Base-by-base conservation (phyloP, 202 grass and related monocot genomes). In the Saccharum hybrid region DNA sequence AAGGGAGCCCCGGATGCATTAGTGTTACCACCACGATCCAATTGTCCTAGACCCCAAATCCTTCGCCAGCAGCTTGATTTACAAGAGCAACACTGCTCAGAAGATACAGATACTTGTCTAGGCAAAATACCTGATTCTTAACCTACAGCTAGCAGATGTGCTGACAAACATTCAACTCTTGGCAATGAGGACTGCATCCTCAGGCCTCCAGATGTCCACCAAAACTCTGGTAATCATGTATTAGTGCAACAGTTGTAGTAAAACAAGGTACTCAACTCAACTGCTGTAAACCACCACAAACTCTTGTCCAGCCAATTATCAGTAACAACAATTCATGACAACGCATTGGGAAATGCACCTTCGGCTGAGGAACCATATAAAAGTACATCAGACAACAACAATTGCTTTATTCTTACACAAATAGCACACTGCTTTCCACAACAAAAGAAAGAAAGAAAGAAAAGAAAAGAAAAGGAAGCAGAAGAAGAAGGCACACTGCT, bases 391-490 rank as follows among this genome's bases (percentile, higher is more conserved):
- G 0, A 40, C 4, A 40, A 0, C 68, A 45, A 11, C 21, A 71
- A 71, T 23, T 71, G 39, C n/a, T 71, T 71, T 41, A 15, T 71
- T 30, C 12, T 16, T 30, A 46, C 68, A 71, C 68, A 48, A 71
- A 71, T 14, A 71, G 21, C 40, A 71, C 21, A 28, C 40, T 19
- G 31, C 31, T 45, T 6, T n/a, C 18, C 6, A 1, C 51, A 54
- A 19, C 51, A 54, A 54, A 54, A 54, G 51, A 54, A 54, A 2
- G 16, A 54, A 54, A 54, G 1, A 57, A 57, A n/a, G 52, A 57
- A 57, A 57, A 21, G 0, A 57, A 21, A 21, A 7, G 38, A 14
- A 8, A n/a, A 54, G 7, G 46, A n/a, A 57, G 52, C 52, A 3
- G 18, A 57, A 21, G 52, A 9, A n/a, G n/a, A 57, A 57, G 52